phyloP scores from a whole-genome alignment of 495 filamentous ascomycete genomes.

The Hypoxylon subgilvum region DNA sequence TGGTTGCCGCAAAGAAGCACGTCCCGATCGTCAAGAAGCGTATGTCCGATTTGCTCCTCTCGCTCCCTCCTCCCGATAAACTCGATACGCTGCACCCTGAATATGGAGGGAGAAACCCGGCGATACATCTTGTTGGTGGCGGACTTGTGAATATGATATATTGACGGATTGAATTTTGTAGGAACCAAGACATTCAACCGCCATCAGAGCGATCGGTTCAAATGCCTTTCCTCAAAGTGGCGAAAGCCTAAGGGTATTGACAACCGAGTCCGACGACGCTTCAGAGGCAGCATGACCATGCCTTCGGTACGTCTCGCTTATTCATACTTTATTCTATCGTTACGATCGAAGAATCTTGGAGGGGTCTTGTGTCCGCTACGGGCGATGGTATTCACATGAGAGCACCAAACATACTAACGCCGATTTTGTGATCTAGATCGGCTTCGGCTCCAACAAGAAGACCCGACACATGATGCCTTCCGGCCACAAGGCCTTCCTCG shows the following conservation, averaged over 20 bases:
- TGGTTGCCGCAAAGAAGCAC: slow-evolving; percentile 98
- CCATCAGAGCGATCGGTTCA: slow-evolving; percentile 97
- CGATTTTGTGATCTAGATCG: slow-evolving; percentile 68
- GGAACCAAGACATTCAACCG: slow-evolving; percentile 90
- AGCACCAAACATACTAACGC: slow-evolving; percentile 13
- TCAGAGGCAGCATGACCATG: slow-evolving; percentile 90
- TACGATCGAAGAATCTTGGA: background rate
- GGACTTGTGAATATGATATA: slow-evolving; percentile 28
- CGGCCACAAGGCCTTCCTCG: slow-evolving; percentile 99
- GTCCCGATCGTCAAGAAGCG: slow-evolving; percentile 99
- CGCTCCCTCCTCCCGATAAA: slow-evolving; percentile 12
- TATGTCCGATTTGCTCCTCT: slow-evolving; percentile 59
- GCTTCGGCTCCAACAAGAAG: slow-evolving; percentile 98
- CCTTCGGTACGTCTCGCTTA: slow-evolving; percentile 78
- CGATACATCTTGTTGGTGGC: slow-evolving; percentile 23
- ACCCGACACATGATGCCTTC: slow-evolving; percentile 98
- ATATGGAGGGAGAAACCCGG: slow-evolving; percentile 1
- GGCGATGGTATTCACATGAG: no score
- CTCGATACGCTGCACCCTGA: background rate
- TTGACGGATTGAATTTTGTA: slow-evolving; percentile 53
- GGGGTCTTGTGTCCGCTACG: background rate
- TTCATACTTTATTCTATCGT: background rate
- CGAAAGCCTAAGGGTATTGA: slow-evolving; percentile 99
- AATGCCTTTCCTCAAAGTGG: slow-evolving; percentile 83
- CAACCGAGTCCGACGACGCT: slow-evolving; percentile 59